Evolutionary conservation across 2,329 filamentous ascomycete genomes (phyloP), one percentile per base, ranked within the genome.

Genomic region (Aspergillus thermomutatus): DNA sequence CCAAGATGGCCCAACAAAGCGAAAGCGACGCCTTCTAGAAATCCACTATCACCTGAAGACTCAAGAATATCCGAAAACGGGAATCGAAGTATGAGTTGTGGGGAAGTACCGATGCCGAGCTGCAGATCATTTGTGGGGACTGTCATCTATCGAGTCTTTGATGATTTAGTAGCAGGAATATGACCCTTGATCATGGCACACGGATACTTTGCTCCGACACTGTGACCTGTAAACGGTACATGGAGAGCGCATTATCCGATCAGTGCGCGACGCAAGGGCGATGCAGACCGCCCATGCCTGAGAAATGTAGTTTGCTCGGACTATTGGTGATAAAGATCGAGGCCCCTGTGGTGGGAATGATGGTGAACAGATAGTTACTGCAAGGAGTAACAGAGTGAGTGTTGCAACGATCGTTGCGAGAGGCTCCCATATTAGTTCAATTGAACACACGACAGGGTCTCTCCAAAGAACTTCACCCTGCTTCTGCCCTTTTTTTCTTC

Each of bases 1-100:
- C 21, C 26, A 31, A 26, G 31, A 23, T 25, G 14, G 27, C 11
- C 21, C n/a, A 27, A 21, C 19, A 21, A 37, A 34, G 26, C 21
- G 8, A 37, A 51, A 26, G 48, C 40, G n/a, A 50, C 21, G 7
- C 10, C 23, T 46, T 10, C 21, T 14, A 40, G 34, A n/a, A 46
- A 25, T 46, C 11, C 14, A 26, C 10, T 25, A 46, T 23, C 43
- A 46, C 25, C 43, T 37, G 14, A 37, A 14, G 19, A 26, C 4
- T 26, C 31, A 49, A 25, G 31, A 40, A 21, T 53, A 28, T 45
- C 52, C 52, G 55, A 43, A 57, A 49, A 52, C 52, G 52, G 55
- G 27, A 26, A 49, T 41, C 23, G 45, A 25, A 27, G 34, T 17
- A 28, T 34, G 34, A 43, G 21, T 11, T 14, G 54, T 52, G 34